Evolutionary conservation across 129 eudicot species (phyloP).

Genomic region (Rutidosis leptorrhynchoides): DNA sequence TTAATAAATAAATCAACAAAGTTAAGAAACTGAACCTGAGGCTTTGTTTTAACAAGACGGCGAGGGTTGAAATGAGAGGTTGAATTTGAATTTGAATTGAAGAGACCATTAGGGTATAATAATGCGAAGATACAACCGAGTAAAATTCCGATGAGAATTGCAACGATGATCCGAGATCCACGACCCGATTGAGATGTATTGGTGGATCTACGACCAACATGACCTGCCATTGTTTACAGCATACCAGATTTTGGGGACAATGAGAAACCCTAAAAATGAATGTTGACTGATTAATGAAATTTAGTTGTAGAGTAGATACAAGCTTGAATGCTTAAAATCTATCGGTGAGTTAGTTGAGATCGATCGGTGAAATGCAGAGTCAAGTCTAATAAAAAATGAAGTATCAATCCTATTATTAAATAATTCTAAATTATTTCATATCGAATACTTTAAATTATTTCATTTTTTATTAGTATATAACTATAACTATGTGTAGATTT

Average conservation of each 20-base stretch:
- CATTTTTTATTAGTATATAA: no score
- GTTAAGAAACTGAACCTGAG: conserved; percentile 43
- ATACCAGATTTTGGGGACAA: background rate
- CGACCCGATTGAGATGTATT: conserved; percentile 39
- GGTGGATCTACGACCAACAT: conserved; percentile 52
- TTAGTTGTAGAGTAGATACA: background rate
- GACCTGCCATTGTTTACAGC: conserved; percentile 44
- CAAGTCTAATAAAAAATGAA: no score
- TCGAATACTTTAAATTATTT: no score
- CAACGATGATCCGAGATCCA: conserved; percentile 61
- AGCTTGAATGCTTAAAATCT: background rate
- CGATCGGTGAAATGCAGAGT: no score
- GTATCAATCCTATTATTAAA: no score
- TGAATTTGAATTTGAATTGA: conserved; percentile 25
- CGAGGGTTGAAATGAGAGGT: conserved; percentile 26
- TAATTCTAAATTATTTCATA: no score
- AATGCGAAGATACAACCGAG: conserved; percentile 67
- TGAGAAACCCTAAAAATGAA: background rate
- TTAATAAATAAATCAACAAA: background rate
- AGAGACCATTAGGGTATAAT: conserved; percentile 63
- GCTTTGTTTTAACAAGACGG: conserved; percentile 42
- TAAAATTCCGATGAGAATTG: conserved; percentile 55
- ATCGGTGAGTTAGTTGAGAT: no score
- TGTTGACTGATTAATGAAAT: no score
- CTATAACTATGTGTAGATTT: no score